Conservation (phyloP, 306 rosid species). For the Gastrolobium bilobum region DNA sequence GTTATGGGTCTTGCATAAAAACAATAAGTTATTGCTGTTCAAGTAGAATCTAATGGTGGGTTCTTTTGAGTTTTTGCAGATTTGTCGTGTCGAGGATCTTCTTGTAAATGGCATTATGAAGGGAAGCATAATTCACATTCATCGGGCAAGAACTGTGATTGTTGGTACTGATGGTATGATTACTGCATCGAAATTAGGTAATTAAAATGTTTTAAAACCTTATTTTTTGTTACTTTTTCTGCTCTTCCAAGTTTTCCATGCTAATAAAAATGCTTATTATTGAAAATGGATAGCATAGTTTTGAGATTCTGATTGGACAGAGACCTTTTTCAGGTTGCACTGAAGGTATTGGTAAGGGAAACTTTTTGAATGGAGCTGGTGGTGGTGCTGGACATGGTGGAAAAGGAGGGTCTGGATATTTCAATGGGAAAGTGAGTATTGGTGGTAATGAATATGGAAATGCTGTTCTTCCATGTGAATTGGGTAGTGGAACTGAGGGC, state of each 20-base stretch:
- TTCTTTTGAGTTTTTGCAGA: slow-evolving; percentile 63
- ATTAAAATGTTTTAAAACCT: slow-evolving; percentile 36
- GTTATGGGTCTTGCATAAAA: slow-evolving; percentile 35
- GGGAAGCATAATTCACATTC: slow-evolving; percentile 97
- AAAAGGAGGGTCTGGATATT: slow-evolving; percentile 95
- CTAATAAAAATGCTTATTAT: slow-evolving; percentile 32
- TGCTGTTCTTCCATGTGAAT: slow-evolving; percentile 94
- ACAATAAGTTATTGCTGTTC: neutral
- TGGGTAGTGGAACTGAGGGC: slow-evolving; percentile 97
- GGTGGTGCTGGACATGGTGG: slow-evolving; percentile 99
- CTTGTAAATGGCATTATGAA: slow-evolving; percentile 82
- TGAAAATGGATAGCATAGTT: neutral
- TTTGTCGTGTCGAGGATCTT: slow-evolving; percentile 99
- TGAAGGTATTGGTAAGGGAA: slow-evolving; percentile 94
- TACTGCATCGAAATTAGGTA: slow-evolving; percentile 88
- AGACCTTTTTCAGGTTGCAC: slow-evolving; percentile 81
- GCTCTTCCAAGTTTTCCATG: slow-evolving; percentile 39
- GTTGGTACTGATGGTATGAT: slow-evolving; percentile 73
- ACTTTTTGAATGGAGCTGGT: slow-evolving; percentile 96
- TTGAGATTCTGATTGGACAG: slow-evolving; percentile 53
- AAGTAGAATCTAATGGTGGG: slow-evolving; percentile 38
- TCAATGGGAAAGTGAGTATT: slow-evolving; percentile 75
- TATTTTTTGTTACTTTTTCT: slow-evolving; percentile 29
- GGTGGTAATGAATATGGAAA: slow-evolving; percentile 92
- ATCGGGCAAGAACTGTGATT: slow-evolving; percentile 95